phyloP scores from a whole-genome alignment of 371 early-diverging fungal genomes.

The Mortierella sp. region DNA sequence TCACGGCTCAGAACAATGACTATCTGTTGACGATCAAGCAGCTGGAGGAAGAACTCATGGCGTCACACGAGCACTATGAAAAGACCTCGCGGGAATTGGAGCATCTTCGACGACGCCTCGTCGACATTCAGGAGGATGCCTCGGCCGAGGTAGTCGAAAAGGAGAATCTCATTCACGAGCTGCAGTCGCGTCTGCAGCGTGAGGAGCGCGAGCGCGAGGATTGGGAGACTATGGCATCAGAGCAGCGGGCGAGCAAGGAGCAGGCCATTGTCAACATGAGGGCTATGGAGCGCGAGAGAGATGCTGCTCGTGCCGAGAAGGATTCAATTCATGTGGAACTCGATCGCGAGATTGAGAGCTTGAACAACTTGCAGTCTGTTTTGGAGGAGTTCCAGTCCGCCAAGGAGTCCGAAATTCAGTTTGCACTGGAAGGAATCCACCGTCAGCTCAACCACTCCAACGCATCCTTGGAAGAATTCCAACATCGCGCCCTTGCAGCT shows the following conservation, averaged over 20 bases:
- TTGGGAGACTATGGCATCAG: conserved; percentile 73
- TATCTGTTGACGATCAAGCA: conserved; percentile 57
- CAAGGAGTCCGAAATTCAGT: conserved; percentile 83
- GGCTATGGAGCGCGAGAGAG: conserved; percentile 75
- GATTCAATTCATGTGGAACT: conserved; percentile 71
- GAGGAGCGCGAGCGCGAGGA: conserved; percentile 76
- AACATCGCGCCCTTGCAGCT: conserved; percentile 70
- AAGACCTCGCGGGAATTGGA: conserved; percentile 60
- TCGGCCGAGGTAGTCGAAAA: conserved; percentile 64
- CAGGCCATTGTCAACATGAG: conserved; percentile 67
- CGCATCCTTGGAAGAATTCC: conserved; percentile 70
- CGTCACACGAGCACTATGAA: conserved; percentile 58
- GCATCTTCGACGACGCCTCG: conserved; percentile 61
- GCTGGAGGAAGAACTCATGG: conserved; percentile 58
- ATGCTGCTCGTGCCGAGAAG: conserved; percentile 67
- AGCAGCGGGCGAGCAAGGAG: conserved; percentile 68
- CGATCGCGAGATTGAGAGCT: conserved; percentile 73
- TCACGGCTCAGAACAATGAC: conserved; percentile 57
- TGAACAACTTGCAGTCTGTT: conserved; percentile 87
- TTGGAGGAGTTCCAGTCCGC: conserved; percentile 91
- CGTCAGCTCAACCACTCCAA: conserved; percentile 68
- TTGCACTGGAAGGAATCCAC: conserved; percentile 80
- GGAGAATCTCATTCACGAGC: conserved; percentile 62
- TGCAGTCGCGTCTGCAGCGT: conserved; percentile 65
- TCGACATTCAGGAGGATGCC: conserved; percentile 69